These are phyloP conservation scores for Nasturtium officinale DNA, from an alignment of 345 rosid genomes.

Conservation along the genomic window DNA sequence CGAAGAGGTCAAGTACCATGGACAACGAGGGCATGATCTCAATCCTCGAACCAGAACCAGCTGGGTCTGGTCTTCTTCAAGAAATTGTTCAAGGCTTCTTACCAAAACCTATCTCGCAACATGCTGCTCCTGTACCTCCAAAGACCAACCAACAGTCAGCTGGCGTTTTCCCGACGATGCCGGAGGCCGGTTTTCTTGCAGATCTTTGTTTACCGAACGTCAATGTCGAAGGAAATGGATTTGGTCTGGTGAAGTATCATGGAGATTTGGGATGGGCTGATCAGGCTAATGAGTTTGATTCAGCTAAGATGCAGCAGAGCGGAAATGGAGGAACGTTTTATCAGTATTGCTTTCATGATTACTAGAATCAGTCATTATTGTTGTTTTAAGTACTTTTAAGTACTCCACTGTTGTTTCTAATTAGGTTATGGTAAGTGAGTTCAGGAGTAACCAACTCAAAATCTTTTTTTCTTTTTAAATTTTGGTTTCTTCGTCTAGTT, in stretches of 20 bases:
- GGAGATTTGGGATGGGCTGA: slow-evolving; percentile 39
- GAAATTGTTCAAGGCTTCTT: slow-evolving; percentile 84
- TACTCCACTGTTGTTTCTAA: slow-evolving; percentile 3
- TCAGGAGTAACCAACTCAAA: slow-evolving; percentile 12
- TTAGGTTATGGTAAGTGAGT: slow-evolving; percentile 17
- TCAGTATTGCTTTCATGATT: slow-evolving; percentile 39
- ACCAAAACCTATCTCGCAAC: slow-evolving; percentile 36
- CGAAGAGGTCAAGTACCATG: slow-evolving; percentile 38
- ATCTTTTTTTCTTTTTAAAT: neutral
- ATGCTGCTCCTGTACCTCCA: slow-evolving; percentile 16
- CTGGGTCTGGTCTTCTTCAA: slow-evolving; percentile 79
- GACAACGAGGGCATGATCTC: slow-evolving; percentile 44
- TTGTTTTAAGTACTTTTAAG: slow-evolving; percentile 1
- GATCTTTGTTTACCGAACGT: slow-evolving; percentile 14
- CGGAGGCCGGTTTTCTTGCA: slow-evolving; percentile 18
- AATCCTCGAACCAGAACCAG: slow-evolving; percentile 56
- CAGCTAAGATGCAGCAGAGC: slow-evolving; percentile 31
- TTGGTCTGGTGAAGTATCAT: slow-evolving; percentile 29
- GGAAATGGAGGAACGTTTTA: slow-evolving; percentile 35
- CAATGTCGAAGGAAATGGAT: slow-evolving; percentile 31
- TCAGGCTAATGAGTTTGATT: slow-evolving; percentile 29
- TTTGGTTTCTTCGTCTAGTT: slow-evolving; percentile 6
- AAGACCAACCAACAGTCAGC: slow-evolving; percentile 18
- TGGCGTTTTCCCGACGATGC: slow-evolving; percentile 14
- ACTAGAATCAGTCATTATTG: slow-evolving; percentile 5